These are phyloP conservation scores for Ceratonia siliqua DNA, from an alignment of 306 rosid genomes.

Conservation along the genomic window DNA sequence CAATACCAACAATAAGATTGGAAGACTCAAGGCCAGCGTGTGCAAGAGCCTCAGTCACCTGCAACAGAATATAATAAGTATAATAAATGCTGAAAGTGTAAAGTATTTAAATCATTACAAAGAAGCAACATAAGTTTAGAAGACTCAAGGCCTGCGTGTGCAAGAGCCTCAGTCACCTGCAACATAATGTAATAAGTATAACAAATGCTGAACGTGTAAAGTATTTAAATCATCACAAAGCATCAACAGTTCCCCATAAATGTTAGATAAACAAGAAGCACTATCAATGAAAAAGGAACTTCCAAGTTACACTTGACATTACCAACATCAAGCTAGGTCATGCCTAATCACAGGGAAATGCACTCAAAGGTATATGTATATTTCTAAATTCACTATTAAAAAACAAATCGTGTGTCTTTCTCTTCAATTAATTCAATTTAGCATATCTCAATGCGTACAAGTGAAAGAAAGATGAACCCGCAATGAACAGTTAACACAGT, in stretches of 20 bases:
- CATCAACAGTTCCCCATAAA: not conserved
- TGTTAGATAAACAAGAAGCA: constrained; percentile 23
- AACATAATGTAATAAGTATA: constrained; percentile 13
- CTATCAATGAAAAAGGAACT: constrained; percentile 7
- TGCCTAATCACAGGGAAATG: constrained; percentile 6
- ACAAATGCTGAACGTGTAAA: not conserved
- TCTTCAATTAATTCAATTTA: constrained; percentile 21
- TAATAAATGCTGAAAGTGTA: not conserved
- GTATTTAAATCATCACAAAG: not conserved
- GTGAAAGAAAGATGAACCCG: constrained; percentile 4
- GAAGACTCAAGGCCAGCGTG: constrained; percentile 96
- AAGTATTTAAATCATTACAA: not conserved
- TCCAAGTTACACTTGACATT: constrained; percentile 10
- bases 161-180: constrained; percentile 94
- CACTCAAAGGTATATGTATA: not conserved
- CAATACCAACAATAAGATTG: constrained; percentile 90
- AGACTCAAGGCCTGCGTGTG: constrained; percentile 93
- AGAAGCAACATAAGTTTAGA: constrained; percentile 61
- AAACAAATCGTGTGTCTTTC: not conserved
- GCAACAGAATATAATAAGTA: constrained; percentile 27
- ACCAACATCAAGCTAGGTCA: not conserved
- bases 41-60: constrained; percentile 95
- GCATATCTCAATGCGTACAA: not conserved
- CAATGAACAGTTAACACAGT: too few relatives aligned
- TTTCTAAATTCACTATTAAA: constrained; percentile 12